Evolutionary conservation across 345 rosid genomes (phyloP), one percentile per base, ranked within the genome.

Genomic region (Gossypium mustelinum): DNA sequence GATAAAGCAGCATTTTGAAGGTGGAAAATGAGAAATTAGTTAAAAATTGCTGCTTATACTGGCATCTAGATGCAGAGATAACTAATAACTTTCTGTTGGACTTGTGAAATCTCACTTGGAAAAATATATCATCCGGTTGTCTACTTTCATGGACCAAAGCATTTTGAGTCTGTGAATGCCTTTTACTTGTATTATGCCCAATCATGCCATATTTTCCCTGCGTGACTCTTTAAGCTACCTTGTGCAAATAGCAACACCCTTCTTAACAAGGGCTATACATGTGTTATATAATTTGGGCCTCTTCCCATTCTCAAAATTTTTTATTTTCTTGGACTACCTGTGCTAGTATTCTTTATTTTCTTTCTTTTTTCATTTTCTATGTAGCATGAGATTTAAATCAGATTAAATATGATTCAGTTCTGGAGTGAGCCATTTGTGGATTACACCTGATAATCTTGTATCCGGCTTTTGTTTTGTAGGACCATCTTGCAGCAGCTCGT

Each of bases 401-500:
- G 61, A 51, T 51, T 6, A 27, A 11, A 51, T 50, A 51, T 3
- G 18, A 20, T 47, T 51, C 9, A 47, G 41, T 5, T 34, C 41
- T 5, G 41, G 41, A 43, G 43, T 27, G n/a, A 5, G 9, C 67
- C 48, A 12, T 44, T 44, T 11, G 24, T 44, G 41, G 45, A 27
- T 58, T 61, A 52, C 34, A 44, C 34, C 44, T 51, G 14, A 64
- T 65, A 48, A 59, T 48, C 27, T 58, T 47, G 47, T 61, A 63
- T 70, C 55, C 66, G 44, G 56, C 73, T 47, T 72, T 68, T 62
- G 63, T 80, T 50, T 55, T 87, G 85, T 71, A 93, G 98, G 98
- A 93, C 78, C 98, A 91, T 85, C 73, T 93, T 73, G 87, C 95
- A 34, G 84, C 97, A 55, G 81, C 90, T 74, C 95, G 95, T 16